Evolutionary conservation across 441 rosid genomes (phyloP), one percentile per base, ranked within the genome.

Genomic region (Pelargonium citronellum): DNA sequence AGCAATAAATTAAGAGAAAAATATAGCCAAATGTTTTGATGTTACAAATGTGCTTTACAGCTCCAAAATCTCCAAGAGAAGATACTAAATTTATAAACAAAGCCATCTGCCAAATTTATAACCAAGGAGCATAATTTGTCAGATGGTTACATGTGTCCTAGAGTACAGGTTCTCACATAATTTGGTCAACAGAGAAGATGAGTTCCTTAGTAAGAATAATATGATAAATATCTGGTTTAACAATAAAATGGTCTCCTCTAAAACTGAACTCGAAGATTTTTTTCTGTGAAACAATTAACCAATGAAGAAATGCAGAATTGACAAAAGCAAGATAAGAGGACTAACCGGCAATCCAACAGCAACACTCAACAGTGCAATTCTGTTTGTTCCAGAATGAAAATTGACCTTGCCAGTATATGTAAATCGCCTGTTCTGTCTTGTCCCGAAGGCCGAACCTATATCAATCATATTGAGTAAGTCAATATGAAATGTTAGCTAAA

Each of bases 291-390:
- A 49, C 13, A 12, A 12, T 49, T 49, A 12, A 49, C 16, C 3
- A 10, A 49, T 49, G 55, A 15, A n/a, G 15, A 49, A 51, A 55
- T 20, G 19, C 15, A 60, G 10, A 46, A 67, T 16, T 5, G 53
- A 68, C 5, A 61, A 57, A 13, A 55, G 47, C 37, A 5, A 16
- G 62, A 66, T 53, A 69, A 66, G 67, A 58, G 73, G 71, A 84
- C 91, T 84, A 69, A 92, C 99, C 2, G 91, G 98, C 79, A 95
- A 84, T 67, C 99, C 99, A 81, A 92, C 91, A 11, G 98, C 95
- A 63, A 95, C 90, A 73, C 99, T 95, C 73, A 95, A 86, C 74
- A 92, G 83, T 1, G 97, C 96, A 27, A 95, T 92, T 81, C 71
- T 85, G 86, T 95, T 95, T 66, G 78, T 84, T 77, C 98, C 98